Evolutionary conservation across 768 basidiomycete species (phyloP), one percentile per base, ranked within the genome.

Genomic region (Piloderma croceum): DNA sequence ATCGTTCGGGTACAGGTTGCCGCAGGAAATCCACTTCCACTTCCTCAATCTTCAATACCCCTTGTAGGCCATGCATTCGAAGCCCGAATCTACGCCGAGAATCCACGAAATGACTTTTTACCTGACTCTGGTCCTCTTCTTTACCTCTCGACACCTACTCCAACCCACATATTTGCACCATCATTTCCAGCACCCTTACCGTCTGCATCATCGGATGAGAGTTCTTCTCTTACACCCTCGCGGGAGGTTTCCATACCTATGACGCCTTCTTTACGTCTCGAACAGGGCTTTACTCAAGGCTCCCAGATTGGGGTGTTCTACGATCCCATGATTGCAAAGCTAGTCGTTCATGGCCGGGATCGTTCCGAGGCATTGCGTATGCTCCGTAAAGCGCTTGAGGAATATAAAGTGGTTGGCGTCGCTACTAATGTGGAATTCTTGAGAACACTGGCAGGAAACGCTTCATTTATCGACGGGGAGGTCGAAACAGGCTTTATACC

Each of bases 61-160:
- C 81, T 91, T 38, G 79, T 87, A 1, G 93, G 93, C 5, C 93
- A 94, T 48, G 88, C 91, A 0, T 94, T 94, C 50, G 93, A 94
- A 62, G 90, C 90, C 6, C 80, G 93, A 15, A 93, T 97, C 45
- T 96, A 97, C 56, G 93, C 92, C 3, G 93, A 96, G 60, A 89
- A 90, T 50, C 93, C 92, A 17, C 79, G 90, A 44, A 90, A 92
- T 59, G 77, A 88, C 57, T 96, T 96, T 69, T 71, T 94, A 5
- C 92, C 92, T 0, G 92, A 96, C 54, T 92, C 88, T 15, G 92
- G 92, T 3, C 69, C 71, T 3, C 70, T 97, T 9, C 60, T 88
- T 5, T 83, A 91, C 58, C 76, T 92, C 36, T 83, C 85, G 1
- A 85, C 88, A 0, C 92, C 92, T 1, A 58, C 67, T 0, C 79